These are phyloP conservation scores for Fusarium sulawesiense DNA, from an alignment of 2,329 filamentous ascomycete genomes.

Conservation along the genomic window DNA sequence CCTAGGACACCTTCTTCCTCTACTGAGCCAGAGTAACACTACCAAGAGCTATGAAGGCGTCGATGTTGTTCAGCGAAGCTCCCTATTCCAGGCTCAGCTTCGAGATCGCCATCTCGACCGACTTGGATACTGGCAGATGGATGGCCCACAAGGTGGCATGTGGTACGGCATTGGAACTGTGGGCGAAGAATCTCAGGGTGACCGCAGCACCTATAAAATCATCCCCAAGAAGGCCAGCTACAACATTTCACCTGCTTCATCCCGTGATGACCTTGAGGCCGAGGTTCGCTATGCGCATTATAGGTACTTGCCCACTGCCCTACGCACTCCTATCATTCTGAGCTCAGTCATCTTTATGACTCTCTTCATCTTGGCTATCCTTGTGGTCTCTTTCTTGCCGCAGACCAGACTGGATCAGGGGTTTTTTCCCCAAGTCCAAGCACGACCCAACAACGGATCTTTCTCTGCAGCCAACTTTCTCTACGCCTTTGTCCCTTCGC, in stretches of 20 bases:
- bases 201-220: slow-evolving; percentile 41
- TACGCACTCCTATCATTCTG: slow-evolving; percentile 74
- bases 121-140: slow-evolving; percentile 87
- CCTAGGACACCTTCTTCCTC: slow-evolving; percentile 81
- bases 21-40: slow-evolving; percentile 84
- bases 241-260: slow-evolving; percentile 49
- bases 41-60: slow-evolving; percentile 78
- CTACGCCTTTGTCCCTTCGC: slow-evolving; percentile 79
- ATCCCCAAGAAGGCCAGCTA: slow-evolving; percentile 47
- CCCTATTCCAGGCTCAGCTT: slow-evolving; percentile 65
- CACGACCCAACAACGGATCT: slow-evolving; percentile 68
- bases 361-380: slow-evolving; percentile 74
- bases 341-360: slow-evolving; percentile 71
- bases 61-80: slow-evolving; percentile 61
- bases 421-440: slow-evolving; percentile 76
- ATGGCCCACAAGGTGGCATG: slow-evolving; percentile 70
- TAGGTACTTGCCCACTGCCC: slow-evolving; percentile 80
- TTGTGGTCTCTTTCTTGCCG: slow-evolving; percentile 83
- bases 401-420: slow-evolving; percentile 73
- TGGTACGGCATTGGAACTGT: slow-evolving; percentile 81
- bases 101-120: slow-evolving; percentile 71
- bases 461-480: slow-evolving; percentile 92
- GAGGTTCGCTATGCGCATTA: slow-evolving; percentile 53
- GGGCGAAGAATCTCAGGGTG: slow-evolving; percentile 46
- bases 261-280: slow-evolving; percentile 45